phyloP scores from a whole-genome alignment of 306 rosid species.

The Cucurbita ficifolia region DNA sequence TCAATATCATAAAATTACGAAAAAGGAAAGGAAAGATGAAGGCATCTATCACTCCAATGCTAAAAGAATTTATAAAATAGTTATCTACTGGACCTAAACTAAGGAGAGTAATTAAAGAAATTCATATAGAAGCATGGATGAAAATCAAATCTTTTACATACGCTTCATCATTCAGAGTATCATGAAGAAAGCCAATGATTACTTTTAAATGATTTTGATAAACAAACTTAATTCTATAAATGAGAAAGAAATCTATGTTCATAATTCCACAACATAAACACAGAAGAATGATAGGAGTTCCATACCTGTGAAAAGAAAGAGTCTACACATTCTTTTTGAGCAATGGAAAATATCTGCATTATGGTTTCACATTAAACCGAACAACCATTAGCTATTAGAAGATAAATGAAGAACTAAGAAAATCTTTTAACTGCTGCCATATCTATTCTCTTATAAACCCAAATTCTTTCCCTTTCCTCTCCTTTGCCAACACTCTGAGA shows the following conservation, averaged over 20 bases:
- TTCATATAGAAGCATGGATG: background rate
- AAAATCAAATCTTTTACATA: background rate
- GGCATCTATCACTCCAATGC: background rate
- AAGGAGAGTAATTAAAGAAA: background rate
- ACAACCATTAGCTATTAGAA: background rate
- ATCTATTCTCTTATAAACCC: background rate
- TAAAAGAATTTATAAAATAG: background rate
- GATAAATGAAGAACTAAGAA: background rate
- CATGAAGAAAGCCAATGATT: background rate
- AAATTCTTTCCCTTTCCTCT: background rate
- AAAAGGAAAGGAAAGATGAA: background rate
- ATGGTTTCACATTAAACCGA: constrained; percentile 13
- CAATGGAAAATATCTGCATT: constrained; percentile 73
- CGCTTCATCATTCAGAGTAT: background rate
- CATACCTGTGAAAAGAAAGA: constrained; percentile 90
- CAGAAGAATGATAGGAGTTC: constrained; percentile 5
- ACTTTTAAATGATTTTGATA: background rate
- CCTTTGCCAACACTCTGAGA: background rate
- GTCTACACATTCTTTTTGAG: constrained; percentile 77
- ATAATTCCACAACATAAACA: constrained; percentile 4
- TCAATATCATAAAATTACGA: background rate
- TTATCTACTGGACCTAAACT: background rate
- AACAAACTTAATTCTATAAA: background rate
- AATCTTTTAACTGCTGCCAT: background rate
- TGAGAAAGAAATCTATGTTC: constrained; percentile 1